A percentile compares a stretch with the other conserved stretches of the same genome.
Conservation (phyloP, 2,329 filamentous ascomycete species). For the Pestalotiopsis sp. region DNA sequence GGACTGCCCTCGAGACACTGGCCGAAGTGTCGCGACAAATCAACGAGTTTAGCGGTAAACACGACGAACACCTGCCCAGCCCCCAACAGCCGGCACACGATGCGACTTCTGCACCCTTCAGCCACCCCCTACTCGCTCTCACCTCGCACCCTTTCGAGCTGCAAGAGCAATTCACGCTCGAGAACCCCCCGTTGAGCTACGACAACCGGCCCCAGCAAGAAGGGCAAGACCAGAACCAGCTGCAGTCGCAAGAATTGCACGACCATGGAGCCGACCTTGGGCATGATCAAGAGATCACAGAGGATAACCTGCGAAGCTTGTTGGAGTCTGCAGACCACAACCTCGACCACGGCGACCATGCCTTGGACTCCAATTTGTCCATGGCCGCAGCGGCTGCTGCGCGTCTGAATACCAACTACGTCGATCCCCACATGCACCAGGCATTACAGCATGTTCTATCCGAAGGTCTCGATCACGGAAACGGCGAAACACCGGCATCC, state of each 20-base stretch:
- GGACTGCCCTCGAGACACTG: constrained; percentile 82
- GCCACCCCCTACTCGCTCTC: constrained; percentile 12
- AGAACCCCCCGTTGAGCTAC: constrained; percentile 55
- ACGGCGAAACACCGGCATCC: not conserved
- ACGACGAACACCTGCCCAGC: constrained; percentile 51
- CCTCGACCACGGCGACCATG: constrained; percentile 23
- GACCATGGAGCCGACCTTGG: not conserved
- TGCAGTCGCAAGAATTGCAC: constrained; percentile 1
- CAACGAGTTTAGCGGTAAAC: constrained; percentile 61
- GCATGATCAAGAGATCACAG: constrained; percentile 34
- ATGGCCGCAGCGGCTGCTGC: constrained; percentile 60
- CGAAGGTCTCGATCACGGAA: not conserved
- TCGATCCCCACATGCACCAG: constrained; percentile 49
- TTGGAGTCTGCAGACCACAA: constrained; percentile 31
- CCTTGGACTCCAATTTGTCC: constrained; percentile 52
- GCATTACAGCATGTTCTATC: not conserved
- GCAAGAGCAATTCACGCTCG: constrained; percentile 60
- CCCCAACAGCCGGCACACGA: constrained; percentile 38
- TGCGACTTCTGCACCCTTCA: constrained; percentile 6
- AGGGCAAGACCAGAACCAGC: constrained; percentile 5
- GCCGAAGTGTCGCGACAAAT: constrained; percentile 86
- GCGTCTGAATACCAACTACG: constrained; percentile 54
- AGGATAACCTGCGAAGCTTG: constrained; percentile 53
- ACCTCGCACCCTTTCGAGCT: constrained; percentile 37
- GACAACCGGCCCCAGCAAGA: constrained; percentile 30